These are phyloP conservation scores for Ceratobasidium sp. DNA, from an alignment of 1,284 basidiomycete genomes.

Conservation along the genomic window DNA sequence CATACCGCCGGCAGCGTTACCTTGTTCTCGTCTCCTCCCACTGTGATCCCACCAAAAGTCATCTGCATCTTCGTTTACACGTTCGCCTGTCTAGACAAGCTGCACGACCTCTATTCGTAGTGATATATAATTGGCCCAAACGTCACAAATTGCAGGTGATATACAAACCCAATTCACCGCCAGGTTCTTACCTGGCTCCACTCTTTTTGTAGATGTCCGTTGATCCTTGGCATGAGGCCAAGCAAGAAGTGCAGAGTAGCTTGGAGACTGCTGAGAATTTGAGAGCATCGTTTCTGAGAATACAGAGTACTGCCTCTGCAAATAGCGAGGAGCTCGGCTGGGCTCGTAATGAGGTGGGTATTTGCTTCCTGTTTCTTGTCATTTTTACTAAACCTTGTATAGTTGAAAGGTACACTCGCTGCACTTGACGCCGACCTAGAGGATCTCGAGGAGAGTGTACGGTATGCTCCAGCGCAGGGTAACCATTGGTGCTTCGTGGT, in stretches of 20 bases:
- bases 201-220: no score
- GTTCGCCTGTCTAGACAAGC: no score
- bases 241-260: constrained; percentile 77
- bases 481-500: not conserved
- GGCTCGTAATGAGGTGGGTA: constrained; percentile 75
- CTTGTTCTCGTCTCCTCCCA: constrained; percentile 7
- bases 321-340: constrained; percentile 78
- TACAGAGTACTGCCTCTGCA: constrained; percentile 71
- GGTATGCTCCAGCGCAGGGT: constrained; percentile 58
- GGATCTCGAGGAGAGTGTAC: constrained; percentile 89
- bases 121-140: no score
- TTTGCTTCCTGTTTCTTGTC: not conserved
- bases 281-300: constrained; percentile 78
- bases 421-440: constrained; percentile 85
- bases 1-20: constrained; percentile 1
- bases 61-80: no score
- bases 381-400: constrained; percentile 22
- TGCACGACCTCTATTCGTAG: no score
- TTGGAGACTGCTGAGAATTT: constrained; percentile 75
- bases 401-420: constrained; percentile 80
- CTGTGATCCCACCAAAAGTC: no score
- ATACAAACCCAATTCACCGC: no score
- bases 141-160: no score
- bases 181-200: no score
- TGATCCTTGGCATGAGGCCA: constrained; percentile 84